Conservation (phyloP, 1,139 yeast species). For the Yamadazyma triangularis region DNA sequence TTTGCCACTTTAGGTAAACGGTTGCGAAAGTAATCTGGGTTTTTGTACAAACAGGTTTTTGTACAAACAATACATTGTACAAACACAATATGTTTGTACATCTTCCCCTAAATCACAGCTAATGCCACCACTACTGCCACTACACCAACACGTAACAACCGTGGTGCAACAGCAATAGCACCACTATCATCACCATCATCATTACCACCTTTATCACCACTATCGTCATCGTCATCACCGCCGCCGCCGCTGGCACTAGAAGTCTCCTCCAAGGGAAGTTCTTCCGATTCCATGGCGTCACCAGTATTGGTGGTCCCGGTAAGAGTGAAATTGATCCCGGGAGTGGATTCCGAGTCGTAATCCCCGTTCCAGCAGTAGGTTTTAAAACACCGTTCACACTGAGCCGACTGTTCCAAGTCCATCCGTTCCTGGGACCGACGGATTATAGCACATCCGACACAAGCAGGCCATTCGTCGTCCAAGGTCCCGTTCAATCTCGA, state of each 20-base stretch:
- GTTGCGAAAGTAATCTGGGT: too few relatives aligned
- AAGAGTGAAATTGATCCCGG: slow-evolving; percentile 39
- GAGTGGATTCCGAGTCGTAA: slow-evolving; percentile 16
- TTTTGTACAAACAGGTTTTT: too few relatives aligned
- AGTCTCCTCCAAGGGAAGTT: not conserved
- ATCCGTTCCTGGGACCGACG: slow-evolving; percentile 77
- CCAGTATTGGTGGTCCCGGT: slow-evolving; percentile 42
- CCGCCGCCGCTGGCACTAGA: slow-evolving; percentile 1
- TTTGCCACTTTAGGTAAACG: too few relatives aligned
- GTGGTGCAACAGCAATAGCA: not conserved
- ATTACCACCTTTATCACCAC: slow-evolving; percentile 3
- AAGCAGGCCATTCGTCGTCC: slow-evolving; percentile 69
- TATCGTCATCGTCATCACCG: slow-evolving; percentile 4
- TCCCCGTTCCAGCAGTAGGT: slow-evolving; percentile 83
- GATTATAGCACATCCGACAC: slow-evolving; percentile 86
- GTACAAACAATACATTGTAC: too few relatives aligned
- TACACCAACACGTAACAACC: too few relatives aligned
- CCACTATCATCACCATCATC: slow-evolving; percentile 1
- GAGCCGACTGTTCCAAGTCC: slow-evolving; percentile 58
- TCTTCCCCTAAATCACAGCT: too few relatives aligned
- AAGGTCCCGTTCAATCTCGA: slow-evolving; percentile 70
- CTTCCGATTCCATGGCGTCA: slow-evolving; percentile 12
- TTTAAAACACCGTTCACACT: slow-evolving; percentile 68
- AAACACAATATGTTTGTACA: too few relatives aligned
- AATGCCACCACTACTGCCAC: too few relatives aligned